A percentile compares a stretch with the other conserved stretches of the same genome.
phyloP scores from a whole-genome alignment of 345 rosid species.

The Sonneratia caseolaris region DNA sequence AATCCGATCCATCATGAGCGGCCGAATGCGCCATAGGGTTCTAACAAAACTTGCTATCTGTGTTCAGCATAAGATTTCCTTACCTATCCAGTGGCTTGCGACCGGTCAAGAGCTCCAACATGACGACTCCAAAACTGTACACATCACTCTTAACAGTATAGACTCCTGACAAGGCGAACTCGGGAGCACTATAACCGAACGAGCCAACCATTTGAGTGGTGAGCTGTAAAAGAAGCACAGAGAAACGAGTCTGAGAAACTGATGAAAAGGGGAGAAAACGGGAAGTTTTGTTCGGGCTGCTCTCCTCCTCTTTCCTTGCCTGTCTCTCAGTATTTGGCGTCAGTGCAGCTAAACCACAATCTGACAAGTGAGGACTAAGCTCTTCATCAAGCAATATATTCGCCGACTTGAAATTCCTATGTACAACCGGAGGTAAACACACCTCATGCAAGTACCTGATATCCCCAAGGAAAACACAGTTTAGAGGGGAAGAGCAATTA shows the following conservation, averaged over 20 bases:
- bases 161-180: constrained; percentile 89
- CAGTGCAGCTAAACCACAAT: constrained; percentile 91
- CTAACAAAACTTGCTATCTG: not conserved
- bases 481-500: constrained; percentile 1
- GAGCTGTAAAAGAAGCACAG: constrained; percentile 37
- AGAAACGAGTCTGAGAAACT: not conserved
- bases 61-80: not conserved
- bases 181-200: constrained; percentile 98
- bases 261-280: not conserved
- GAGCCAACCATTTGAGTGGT: constrained; percentile 93
- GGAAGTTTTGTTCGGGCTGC: not conserved
- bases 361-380: constrained; percentile 89
- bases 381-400: constrained; percentile 95
- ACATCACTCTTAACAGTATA: constrained; percentile 97
- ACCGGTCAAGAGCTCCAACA: constrained; percentile 95
- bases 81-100: constrained; percentile 98
- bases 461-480: not conserved
- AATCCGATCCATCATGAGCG: too few relatives aligned
- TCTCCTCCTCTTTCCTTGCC: constrained; percentile 22
- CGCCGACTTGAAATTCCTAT: constrained; percentile 94
- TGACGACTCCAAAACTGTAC: constrained; percentile 96
- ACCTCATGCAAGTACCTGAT: constrained; percentile 96
- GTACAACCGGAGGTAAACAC: constrained; percentile 92
- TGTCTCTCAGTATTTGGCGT: constrained; percentile 89
- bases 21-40: not conserved